Percentiles rank a stretch among this genome's conserved stretches.
phyloP scores from a whole-genome alignment of 2,329 filamentous ascomycete species.

The Raffaelea albimanens region DNA sequence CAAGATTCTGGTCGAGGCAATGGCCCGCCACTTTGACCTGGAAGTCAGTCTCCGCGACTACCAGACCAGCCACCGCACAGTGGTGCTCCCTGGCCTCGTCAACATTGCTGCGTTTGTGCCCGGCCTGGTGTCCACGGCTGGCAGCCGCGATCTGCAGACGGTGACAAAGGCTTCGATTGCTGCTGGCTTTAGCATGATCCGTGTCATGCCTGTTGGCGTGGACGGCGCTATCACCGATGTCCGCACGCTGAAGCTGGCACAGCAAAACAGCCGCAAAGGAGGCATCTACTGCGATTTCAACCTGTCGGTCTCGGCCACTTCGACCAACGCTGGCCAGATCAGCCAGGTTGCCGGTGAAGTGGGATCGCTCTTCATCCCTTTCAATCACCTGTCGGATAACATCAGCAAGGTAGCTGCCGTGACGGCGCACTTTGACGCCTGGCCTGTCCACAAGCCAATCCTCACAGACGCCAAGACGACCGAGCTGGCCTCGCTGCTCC shows the following conservation, averaged over 20 bases:
- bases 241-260: slow-evolving; percentile 59
- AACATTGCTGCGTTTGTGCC: slow-evolving; percentile 76
- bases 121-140: slow-evolving; percentile 53
- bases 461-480: slow-evolving; percentile 74
- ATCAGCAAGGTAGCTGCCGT: slow-evolving; percentile 77
- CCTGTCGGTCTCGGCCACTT: slow-evolving; percentile 66
- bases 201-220: slow-evolving; percentile 66
- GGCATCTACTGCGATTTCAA: slow-evolving; percentile 71
- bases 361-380: slow-evolving; percentile 72
- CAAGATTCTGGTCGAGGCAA: slow-evolving; percentile 91
- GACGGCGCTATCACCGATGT: slow-evolving; percentile 66
- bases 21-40: slow-evolving; percentile 80
- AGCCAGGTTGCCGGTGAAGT: slow-evolving; percentile 63
- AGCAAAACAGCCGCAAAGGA: slow-evolving; percentile 54
- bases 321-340: slow-evolving; percentile 65
- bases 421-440: slow-evolving; percentile 68
- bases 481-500: slow-evolving; percentile 69
- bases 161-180: slow-evolving; percentile 67
- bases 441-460: slow-evolving; percentile 71
- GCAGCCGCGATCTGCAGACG: slow-evolving; percentile 57
- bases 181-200: slow-evolving; percentile 71
- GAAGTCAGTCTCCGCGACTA: slow-evolving; percentile 78
- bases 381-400: slow-evolving; percentile 72
- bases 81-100: slow-evolving; percentile 64
- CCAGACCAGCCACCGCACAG: slow-evolving; percentile 76